phyloP scores from a whole-genome alignment of 2,329 filamentous ascomycete genomes.

The Paecilomyces formosus region DNA sequence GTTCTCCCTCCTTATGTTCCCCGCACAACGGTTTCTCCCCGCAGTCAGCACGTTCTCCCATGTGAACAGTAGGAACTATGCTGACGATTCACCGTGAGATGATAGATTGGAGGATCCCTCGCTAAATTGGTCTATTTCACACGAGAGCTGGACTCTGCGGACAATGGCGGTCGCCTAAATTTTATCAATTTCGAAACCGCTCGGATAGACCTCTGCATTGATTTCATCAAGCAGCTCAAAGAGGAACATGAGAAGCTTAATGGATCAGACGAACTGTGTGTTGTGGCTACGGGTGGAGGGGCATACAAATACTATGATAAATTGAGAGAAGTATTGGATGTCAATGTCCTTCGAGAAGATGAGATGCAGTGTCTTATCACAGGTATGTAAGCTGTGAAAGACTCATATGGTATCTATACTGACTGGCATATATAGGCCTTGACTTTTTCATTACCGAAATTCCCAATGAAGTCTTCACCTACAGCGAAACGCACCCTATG shows the following conservation, averaged over 20 bases:
- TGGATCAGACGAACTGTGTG: conserved; percentile 68
- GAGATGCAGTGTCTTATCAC: conserved; percentile 99
- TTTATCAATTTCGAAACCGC: conserved; percentile 97
- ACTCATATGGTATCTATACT: not conserved
- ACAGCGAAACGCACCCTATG: conserved; percentile 86
- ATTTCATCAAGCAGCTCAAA: conserved; percentile 81
- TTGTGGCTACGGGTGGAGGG: conserved; percentile 94
- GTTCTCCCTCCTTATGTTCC: conserved; percentile 27
- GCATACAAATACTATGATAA: conserved; percentile 96
- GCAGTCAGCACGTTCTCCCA: conserved; percentile 13
- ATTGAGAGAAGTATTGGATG: conserved; percentile 72
- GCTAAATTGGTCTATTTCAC: conserved; percentile 98
- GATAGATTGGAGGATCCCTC: conserved; percentile 84
- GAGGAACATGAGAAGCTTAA: conserved; percentile 71
- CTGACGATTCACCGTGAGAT: not conserved
- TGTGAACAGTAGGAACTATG: not conserved
- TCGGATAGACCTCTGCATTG: conserved; percentile 83
- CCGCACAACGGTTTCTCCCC: conserved; percentile 19
- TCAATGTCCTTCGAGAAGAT: conserved; percentile 85
- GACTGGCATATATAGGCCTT: conserved; percentile 54
- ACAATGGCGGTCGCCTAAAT: conserved; percentile 82
- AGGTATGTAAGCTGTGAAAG: conserved; percentile 45
- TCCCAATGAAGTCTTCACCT: conserved; percentile 92
- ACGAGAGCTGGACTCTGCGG: conserved; percentile 69
- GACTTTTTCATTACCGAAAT: conserved; percentile 99